Conservation (phyloP, 2,329 filamentous ascomycete genomes). For the Raffaelea albimanens region DNA sequence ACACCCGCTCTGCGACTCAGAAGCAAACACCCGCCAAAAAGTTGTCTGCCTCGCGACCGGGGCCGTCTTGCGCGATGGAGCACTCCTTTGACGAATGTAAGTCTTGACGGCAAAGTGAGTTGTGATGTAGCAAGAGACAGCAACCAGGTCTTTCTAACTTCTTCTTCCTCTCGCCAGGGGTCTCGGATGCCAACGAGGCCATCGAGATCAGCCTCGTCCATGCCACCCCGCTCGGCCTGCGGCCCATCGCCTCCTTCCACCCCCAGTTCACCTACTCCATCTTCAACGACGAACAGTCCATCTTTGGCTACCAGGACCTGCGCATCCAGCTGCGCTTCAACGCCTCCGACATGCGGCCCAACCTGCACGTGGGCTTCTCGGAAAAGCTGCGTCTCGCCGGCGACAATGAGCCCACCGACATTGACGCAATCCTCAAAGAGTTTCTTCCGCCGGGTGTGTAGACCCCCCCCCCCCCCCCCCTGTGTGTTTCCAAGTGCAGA, state of each 20-base stretch:
- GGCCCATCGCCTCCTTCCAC: constrained; percentile 60
- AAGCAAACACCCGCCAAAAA: too few relatives aligned
- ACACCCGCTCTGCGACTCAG: too few relatives aligned
- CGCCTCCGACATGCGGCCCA: constrained; percentile 66
- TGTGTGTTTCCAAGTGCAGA: too few relatives aligned
- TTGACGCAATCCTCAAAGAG: constrained; percentile 52
- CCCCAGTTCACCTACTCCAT: constrained; percentile 86
- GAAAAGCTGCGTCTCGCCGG: constrained; percentile 62
- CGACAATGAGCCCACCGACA: constrained; percentile 59
- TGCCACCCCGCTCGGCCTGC: constrained; percentile 37
- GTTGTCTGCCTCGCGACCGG: too few relatives aligned
- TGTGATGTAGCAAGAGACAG: too few relatives aligned
- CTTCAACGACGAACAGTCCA: constrained; percentile 85
- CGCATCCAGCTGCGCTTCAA: constrained; percentile 63
- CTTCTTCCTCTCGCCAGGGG: constrained; percentile 32
- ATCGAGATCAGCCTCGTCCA: constrained; percentile 51
- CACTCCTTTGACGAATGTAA: constrained; percentile 11
- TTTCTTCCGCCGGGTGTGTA: constrained; percentile 60
- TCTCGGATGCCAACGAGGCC: constrained; percentile 51
- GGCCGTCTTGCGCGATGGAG: constrained; percentile 6
- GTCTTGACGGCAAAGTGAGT: background rate
- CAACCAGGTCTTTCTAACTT: too few relatives aligned
- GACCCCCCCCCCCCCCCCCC: background rate
- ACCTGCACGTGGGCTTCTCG: constrained; percentile 60
- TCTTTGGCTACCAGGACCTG: constrained; percentile 82